A percentile compares a stretch with the other conserved stretches of the same genome.
phyloP scores from a whole-genome alignment of 2,329 filamentous ascomycete genomes.

The Sporothrix dimorphospora region DNA sequence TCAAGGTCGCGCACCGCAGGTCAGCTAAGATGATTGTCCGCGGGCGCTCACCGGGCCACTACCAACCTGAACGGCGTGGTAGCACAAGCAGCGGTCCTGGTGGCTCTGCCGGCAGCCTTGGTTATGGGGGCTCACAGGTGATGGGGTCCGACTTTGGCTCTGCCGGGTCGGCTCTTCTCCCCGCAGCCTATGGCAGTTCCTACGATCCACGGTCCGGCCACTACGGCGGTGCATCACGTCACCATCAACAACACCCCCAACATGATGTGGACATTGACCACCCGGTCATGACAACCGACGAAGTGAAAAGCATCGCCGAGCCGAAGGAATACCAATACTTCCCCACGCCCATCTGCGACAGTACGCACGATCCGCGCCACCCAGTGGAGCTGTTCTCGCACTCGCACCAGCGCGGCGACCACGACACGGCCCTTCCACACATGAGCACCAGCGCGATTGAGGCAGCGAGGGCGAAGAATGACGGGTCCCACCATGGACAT shows the following conservation, averaged over 20 bases:
- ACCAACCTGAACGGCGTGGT: conserved; percentile 69
- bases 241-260: conserved; percentile 39
- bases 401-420: conserved; percentile 41
- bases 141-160: conserved; percentile 47
- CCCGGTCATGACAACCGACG: conserved; percentile 53
- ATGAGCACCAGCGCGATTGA: conserved; percentile 33
- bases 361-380: conserved; percentile 47
- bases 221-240: conserved; percentile 47
- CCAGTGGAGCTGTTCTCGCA: conserved; percentile 55
- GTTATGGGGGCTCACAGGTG: conserved; percentile 47
- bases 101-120: conserved; percentile 64
- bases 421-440: conserved; percentile 41
- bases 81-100: conserved; percentile 70
- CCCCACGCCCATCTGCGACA: conserved; percentile 55
- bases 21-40: conserved; percentile 87
- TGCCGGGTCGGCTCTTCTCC: conserved; percentile 46
- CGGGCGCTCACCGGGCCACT: conserved; percentile 79
- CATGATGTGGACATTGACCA: conserved; percentile 56
- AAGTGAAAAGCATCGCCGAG: conserved; percentile 54
- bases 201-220: conserved; percentile 49
- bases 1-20: conserved; percentile 72
- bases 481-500: conserved; percentile 47
- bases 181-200: conserved; percentile 42
- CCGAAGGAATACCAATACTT: conserved; percentile 61
- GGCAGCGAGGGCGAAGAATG: conserved; percentile 53